Evolutionary conservation across 2,329 filamentous ascomycete genomes (phyloP).

Genomic region (Cercospora sesami): DNA sequence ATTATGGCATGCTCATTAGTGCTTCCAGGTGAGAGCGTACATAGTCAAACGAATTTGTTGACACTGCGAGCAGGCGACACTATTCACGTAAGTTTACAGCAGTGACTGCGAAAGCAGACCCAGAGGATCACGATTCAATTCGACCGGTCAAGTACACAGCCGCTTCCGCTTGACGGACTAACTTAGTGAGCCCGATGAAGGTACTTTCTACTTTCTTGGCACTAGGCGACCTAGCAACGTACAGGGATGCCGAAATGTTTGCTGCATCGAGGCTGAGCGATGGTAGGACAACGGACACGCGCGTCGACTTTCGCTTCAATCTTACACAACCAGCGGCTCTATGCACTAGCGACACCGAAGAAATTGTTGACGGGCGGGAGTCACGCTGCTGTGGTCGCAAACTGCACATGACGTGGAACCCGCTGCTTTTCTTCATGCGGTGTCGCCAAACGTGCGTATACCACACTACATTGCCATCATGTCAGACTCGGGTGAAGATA

Average conservation of each 20-base stretch:
- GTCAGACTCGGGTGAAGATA: neutral
- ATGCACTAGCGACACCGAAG: neutral
- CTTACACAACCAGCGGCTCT: neutral
- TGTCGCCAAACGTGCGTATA: neutral
- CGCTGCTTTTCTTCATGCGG: neutral
- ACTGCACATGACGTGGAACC: neutral
- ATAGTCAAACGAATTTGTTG: slow-evolving; percentile 19
- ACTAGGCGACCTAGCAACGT: neutral
- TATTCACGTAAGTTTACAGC: neutral
- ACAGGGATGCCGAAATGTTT: neutral
- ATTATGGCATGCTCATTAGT: slow-evolving; percentile 3
- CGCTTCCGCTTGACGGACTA: neutral
- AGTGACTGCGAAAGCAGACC: neutral
- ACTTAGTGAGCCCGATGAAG: neutral
- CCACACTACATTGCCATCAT: neutral
- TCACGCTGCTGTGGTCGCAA: neutral
- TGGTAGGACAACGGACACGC: neutral
- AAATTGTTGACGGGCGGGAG: neutral
- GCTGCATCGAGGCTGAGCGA: neutral
- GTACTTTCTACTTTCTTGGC: neutral
- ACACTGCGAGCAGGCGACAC: neutral
- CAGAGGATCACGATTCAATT: neutral
- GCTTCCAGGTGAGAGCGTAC: slow-evolving; percentile 3
- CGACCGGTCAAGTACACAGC: neutral
- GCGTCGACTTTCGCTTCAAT: neutral